Percentiles rank a stretch among this genome's conserved stretches.
Evolutionary conservation across 805 yeast species (phyloP).

Genomic region (Tetrapisispora taiwanensis): DNA sequence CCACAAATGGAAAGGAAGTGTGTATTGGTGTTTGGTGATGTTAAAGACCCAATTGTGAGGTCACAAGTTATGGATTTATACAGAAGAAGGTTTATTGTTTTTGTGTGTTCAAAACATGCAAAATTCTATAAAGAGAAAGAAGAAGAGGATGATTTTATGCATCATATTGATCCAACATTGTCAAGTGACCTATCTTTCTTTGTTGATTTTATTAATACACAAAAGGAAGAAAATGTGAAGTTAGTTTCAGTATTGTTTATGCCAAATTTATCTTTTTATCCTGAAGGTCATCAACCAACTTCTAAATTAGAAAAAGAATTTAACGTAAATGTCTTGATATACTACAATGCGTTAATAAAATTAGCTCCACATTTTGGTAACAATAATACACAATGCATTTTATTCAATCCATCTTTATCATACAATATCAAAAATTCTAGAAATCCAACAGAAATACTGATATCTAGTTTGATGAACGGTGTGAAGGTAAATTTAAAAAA

Average conservation of each 20-base stretch:
- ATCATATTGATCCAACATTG: slow-evolving; percentile 18
- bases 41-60: slow-evolving; percentile 29
- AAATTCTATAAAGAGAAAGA: slow-evolving; percentile 14
- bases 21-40: slow-evolving; percentile 25
- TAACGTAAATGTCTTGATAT: slow-evolving; percentile 17
- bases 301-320: slow-evolving; percentile 17
- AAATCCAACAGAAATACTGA: slow-evolving; percentile 22
- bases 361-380: slow-evolving; percentile 15
- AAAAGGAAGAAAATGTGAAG: slow-evolving; percentile 4
- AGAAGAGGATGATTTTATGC: slow-evolving; percentile 23
- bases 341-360: slow-evolving; percentile 16
- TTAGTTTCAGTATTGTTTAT: slow-evolving; percentile 23
- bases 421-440: slow-evolving; percentile 16
- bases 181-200: slow-evolving; percentile 15
- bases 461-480: slow-evolving; percentile 21
- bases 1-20: slow-evolving; percentile 11
- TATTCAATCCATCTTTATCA: slow-evolving; percentile 25
- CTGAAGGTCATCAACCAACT: slow-evolving; percentile 19
- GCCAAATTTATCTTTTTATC: slow-evolving; percentile 27
- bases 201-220: slow-evolving; percentile 9
- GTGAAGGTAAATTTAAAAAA: slow-evolving; percentile 12
- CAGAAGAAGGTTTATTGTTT: slow-evolving; percentile 26
- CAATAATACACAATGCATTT: slow-evolving; percentile 15
- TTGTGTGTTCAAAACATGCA: slow-evolving; percentile 24
- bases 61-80: slow-evolving; percentile 29